Base-by-base conservation (phyloP, 352 stramenopile species). In the Phytopythium boreale region DNA sequence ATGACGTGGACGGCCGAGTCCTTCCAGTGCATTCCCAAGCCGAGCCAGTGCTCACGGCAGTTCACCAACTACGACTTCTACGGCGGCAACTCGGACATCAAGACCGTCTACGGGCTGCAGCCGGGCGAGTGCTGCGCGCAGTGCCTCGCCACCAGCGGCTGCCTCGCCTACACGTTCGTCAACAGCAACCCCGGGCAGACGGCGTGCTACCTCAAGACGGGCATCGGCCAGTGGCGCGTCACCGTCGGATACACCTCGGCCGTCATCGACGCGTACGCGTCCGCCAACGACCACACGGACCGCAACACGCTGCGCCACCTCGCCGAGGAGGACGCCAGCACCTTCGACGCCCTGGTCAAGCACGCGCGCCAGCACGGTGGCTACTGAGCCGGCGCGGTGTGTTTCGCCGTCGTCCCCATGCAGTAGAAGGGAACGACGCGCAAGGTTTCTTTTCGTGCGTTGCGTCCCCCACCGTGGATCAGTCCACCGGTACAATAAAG, bases 161-260 rank as follows among this genome's bases (percentile, higher is more conserved):
- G 77, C 57, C 69, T 79, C 43, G 77, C 70, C 31, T 83, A 86
- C 75, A 83, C 77, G 19, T 86, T 80, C 56, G 52, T 78, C 61
- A 84, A 82, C 69, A 61, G 56, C 53, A 71, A 77, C 41, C 59
- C 69, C 9, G 67, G 69, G 15, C 64, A 65, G 63, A 64, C 69
- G 26, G 69, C 69, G 22, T 77, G 69, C 60, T 79, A 62, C 55
- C 55, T 75, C 29, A 79, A 79, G 69, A 66, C 61, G 14, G 69
- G 67, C 8, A 71, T 75, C 65, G 63, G 63, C 31, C 50, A 61
- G 26, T 68, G 63, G 20, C 70, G 63, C 37, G 68, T 72, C 43
- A 64, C 68, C 31, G 55, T 56, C 26, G 75, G 75, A 3, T 56
- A 60, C 11, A 70, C 79, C 22, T 82, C 75, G 15, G 75, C 68